Base-by-base conservation (phyloP, 2,329 filamentous ascomycete genomes). In the Penicillium thymicola region DNA sequence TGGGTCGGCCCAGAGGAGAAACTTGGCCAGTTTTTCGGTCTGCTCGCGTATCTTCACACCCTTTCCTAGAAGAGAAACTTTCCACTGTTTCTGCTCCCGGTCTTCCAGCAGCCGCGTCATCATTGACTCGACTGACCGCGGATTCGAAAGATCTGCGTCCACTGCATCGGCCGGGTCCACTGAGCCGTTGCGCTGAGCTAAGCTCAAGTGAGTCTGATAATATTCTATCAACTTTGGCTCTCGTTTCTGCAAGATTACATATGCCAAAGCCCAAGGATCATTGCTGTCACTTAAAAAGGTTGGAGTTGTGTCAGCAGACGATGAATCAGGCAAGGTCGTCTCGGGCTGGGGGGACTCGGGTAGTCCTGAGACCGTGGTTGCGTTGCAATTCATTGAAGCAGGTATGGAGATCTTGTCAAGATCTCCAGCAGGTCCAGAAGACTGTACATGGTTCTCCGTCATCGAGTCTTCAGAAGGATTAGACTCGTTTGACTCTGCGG, bases 1-100 rank as follows among this genome's bases (percentile, higher is more conserved):
- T 34, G 44, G 44, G 13, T 60, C 27, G 14, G 25, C 43, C 36
- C 45, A 49, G 34, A 51, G 23, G 7, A 55, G 21, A 27, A 59
- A 51, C 18, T 34, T 60, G n/a, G 50, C 32, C 13, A 60, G 13
- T 52, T 60, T 37, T 25, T 55, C 58, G 9, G 37, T 45, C 25
- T 55, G 51, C 9, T 40, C 32, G 25, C 58, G 51, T 23, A 59
- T 54, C 16, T 42, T 58, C 16, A 55, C 25, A 2, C 59, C 37
- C 13, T 51, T 43, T 14, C 18, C 45, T 11, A 18, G 27, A 16
- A 69, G 40, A 13, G 55, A 28, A 37, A 67, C 21, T 11, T n/a
- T 28, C 65, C 62, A 69, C 47, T 64, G 62, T 36, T 60, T 62
- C 38, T 54, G 40, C 25, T 60, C 50, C 1, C 46, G 51, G 4